Evolutionary conservation across 2,329 filamentous ascomycete genomes (phyloP).

Genomic region (Harringtonia lauricola): DNA sequence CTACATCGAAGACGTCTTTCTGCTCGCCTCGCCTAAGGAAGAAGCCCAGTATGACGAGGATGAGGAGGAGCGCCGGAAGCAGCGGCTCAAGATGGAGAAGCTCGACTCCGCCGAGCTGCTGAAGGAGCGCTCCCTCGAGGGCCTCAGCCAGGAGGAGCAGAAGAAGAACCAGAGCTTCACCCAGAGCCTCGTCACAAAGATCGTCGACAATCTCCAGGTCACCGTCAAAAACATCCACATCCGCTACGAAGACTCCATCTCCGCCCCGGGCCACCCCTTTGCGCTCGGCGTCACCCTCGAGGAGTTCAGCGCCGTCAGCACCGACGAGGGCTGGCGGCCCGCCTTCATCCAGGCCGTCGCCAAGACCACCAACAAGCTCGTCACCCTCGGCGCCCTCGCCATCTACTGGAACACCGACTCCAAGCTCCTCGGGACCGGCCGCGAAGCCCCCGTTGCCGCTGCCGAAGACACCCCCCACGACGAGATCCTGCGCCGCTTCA

Average conservation of each 20-base stretch:
- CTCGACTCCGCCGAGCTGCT: constrained; percentile 91
- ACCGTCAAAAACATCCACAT: constrained; percentile 98
- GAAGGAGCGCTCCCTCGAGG: constrained; percentile 85
- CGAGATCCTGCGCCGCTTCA: constrained; percentile 68
- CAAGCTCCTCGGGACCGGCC: constrained; percentile 68
- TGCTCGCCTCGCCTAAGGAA: constrained; percentile 90
- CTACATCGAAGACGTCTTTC: constrained; percentile 91
- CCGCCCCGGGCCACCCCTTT: constrained; percentile 89
- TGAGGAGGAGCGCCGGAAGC: constrained; percentile 77
- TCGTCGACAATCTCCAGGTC: constrained; percentile 96
- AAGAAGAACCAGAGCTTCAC: constrained; percentile 98
- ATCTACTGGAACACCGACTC: constrained; percentile 98
- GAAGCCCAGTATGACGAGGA: constrained; percentile 88
- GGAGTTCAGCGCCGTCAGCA: constrained; percentile 95
- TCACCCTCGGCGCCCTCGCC: constrained; percentile 77
- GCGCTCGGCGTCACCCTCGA: constrained; percentile 85
- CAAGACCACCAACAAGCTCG: constrained; percentile 82
- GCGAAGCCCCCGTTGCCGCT: constrained; percentile 52
- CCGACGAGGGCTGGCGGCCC: constrained; percentile 87
- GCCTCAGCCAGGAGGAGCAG: constrained; percentile 88
- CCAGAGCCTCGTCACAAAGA: constrained; percentile 85
- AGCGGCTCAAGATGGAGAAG: constrained; percentile 97
- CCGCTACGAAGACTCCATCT: constrained; percentile 95
- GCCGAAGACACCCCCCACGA: constrained; percentile 57
- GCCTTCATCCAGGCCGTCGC: constrained; percentile 88